A percentile compares a stretch with the other conserved stretches of the same genome.
These are phyloP conservation scores for Melanopsichium pennsylvanicum DNA, from an alignment of 1,284 basidiomycete species.

Conservation along the genomic window DNA sequence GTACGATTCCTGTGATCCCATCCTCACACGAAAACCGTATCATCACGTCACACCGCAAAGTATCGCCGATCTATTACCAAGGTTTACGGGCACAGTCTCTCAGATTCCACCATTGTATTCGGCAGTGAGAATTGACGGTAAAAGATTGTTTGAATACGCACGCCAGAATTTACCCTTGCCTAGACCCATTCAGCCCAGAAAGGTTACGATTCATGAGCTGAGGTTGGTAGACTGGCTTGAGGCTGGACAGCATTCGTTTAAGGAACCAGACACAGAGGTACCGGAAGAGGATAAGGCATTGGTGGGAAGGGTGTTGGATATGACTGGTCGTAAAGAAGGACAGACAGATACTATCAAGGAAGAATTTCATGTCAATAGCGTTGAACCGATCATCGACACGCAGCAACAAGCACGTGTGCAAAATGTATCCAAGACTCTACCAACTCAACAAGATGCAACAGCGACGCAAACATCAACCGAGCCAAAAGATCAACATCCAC, in stretches of 20 bases:
- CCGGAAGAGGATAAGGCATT: constrained; percentile 54
- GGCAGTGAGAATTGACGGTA: constrained; percentile 97
- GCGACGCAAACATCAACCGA: constrained; percentile 3
- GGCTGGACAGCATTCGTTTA: constrained; percentile 46
- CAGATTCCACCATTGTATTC: constrained; percentile 80
- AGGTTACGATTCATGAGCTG: constrained; percentile 81
- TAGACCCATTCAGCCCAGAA: constrained; percentile 87
- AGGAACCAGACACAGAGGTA: constrained; percentile 53
- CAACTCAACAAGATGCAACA: constrained; percentile 6
- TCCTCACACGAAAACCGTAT: constrained; percentile 73
- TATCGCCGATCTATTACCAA: constrained; percentile 72
- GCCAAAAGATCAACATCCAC: constrained; percentile 16
- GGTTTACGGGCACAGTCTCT: constrained; percentile 84
- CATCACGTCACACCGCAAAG: constrained; percentile 76
- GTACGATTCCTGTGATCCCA: constrained; percentile 82
- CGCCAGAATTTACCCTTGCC: constrained; percentile 87
- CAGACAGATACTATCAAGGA: constrained; percentile 41
- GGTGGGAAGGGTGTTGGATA: constrained; percentile 47
- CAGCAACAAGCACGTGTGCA: constrained; percentile 5
- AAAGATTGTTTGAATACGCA: constrained; percentile 94
- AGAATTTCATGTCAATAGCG: constrained; percentile 1
- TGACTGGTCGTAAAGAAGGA: constrained; percentile 49
- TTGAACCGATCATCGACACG: background rate
- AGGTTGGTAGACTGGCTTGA: constrained; percentile 69
- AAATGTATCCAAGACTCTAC: constrained; percentile 5